A percentile compares a stretch with the other conserved stretches of the same genome.
phyloP scores from a whole-genome alignment of 192 early-diverging fungal species.

The Coemansia sp. region DNA sequence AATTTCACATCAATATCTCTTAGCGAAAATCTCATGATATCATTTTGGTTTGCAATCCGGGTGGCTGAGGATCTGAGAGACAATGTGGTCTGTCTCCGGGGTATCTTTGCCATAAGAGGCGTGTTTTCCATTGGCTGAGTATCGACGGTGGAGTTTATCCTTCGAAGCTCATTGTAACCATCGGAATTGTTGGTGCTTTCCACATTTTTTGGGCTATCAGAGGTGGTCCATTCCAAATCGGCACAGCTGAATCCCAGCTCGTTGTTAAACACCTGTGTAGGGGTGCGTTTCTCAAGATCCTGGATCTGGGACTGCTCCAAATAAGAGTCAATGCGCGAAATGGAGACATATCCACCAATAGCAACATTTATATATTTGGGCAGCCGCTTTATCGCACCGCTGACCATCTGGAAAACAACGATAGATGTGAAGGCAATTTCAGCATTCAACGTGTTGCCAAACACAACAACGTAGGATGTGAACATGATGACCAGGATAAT shows the following conservation, averaged over 20 bases:
- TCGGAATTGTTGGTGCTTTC: slow-evolving; percentile 3
- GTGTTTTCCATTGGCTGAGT: background rate
- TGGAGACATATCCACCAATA: slow-evolving; percentile 63
- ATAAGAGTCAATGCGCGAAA: slow-evolving; percentile 71
- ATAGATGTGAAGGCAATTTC: slow-evolving; percentile 70
- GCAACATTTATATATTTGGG: slow-evolving; percentile 60
- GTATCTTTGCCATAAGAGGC: background rate
- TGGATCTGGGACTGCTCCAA: slow-evolving; percentile 72
- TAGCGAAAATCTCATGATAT: background rate
- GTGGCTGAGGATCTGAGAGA: background rate
- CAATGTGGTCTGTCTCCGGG: background rate
- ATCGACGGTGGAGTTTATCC: background rate
- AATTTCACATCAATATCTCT: no score
- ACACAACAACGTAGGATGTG: slow-evolving; percentile 59
- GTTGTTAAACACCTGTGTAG: background rate
- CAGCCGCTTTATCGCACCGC: slow-evolving; percentile 61
- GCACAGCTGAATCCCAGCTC: slow-evolving; percentile 21
- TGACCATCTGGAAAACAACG: slow-evolving; percentile 68
- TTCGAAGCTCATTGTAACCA: background rate
- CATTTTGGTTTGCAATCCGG: background rate
- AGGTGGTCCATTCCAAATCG: slow-evolving; percentile 10
- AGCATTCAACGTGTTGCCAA: slow-evolving; percentile 59
- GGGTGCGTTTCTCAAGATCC: slow-evolving; percentile 38
- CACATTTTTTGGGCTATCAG: slow-evolving; percentile 14
- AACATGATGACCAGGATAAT: slow-evolving; percentile 63